Evolutionary conservation across 2,329 filamentous ascomycete species (phyloP).

Genomic region (Dactylellina parvicollis): DNA sequence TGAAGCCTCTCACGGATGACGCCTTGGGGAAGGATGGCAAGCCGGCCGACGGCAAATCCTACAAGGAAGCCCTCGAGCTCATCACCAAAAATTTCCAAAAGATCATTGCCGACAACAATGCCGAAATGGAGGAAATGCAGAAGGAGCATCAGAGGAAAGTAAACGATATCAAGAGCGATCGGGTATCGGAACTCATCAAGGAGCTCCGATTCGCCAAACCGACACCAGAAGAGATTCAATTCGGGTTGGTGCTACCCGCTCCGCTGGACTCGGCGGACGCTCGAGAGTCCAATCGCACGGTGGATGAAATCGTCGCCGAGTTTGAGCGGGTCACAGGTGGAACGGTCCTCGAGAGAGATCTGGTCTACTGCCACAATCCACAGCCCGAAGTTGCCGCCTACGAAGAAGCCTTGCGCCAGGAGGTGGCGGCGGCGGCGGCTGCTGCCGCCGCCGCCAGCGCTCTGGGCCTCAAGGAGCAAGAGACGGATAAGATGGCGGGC

Average conservation of each 20-base stretch:
- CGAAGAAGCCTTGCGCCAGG: slow-evolving; percentile 30
- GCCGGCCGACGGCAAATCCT: slow-evolving; percentile 46
- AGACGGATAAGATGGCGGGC: slow-evolving; percentile 46
- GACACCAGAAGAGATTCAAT: slow-evolving; percentile 17
- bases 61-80: slow-evolving; percentile 59
- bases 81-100: slow-evolving; percentile 73
- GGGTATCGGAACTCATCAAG: slow-evolving; percentile 19
- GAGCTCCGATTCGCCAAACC: slow-evolving; percentile 32
- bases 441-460: slow-evolving; percentile 22
- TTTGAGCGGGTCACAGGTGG: slow-evolving; percentile 26
- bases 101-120: slow-evolving; percentile 76
- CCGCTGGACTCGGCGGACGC: slow-evolving; percentile 16
- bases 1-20: slow-evolving; percentile 42
- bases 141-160: slow-evolving; percentile 78
- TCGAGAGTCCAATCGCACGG: slow-evolving; percentile 17
- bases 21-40: slow-evolving; percentile 41
- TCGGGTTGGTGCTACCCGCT: slow-evolving; percentile 29
- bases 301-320: slow-evolving; percentile 30
- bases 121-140: slow-evolving; percentile 86
- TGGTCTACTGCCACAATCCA: slow-evolving; percentile 29
- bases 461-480: slow-evolving; percentile 24
- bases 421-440: slow-evolving; percentile 23
- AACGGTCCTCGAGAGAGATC: slow-evolving; percentile 25
- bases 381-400: slow-evolving; percentile 43
- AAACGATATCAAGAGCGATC: slow-evolving; percentile 68